A percentile compares a stretch with the other conserved stretches of the same genome.
These are phyloP conservation scores for Plectranthus barbatus DNA, from an alignment of 257 asterid species.

Conservation along the genomic window DNA sequence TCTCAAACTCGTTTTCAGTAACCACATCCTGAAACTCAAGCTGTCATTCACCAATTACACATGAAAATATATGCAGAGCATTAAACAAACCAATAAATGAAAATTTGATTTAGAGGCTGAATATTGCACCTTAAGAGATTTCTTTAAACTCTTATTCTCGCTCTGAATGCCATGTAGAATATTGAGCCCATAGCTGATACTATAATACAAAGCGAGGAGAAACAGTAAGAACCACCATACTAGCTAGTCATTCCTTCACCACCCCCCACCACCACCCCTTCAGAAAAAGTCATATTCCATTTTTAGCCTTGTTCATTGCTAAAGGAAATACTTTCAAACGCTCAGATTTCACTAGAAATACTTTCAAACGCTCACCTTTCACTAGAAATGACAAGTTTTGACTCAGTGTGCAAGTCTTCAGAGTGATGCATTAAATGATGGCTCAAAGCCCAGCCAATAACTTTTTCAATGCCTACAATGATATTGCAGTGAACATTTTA, in stretches of 20 bases:
- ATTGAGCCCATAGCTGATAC: constrained; percentile 64
- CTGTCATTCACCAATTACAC: constrained; percentile 5
- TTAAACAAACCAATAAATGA: constrained; percentile 5
- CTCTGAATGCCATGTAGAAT: constrained; percentile 64
- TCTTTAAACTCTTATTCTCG: constrained; percentile 65
- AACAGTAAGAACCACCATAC: constrained; percentile 16
- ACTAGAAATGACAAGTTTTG: constrained; percentile 47
- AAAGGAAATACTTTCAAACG: neutral
- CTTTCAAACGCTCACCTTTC: constrained; percentile 39
- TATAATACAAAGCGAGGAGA: constrained; percentile 24
- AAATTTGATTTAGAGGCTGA: constrained; percentile 1
- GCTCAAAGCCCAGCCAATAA: constrained; percentile 80
- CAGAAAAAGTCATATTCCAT: neutral
- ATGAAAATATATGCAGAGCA: constrained; percentile 1
- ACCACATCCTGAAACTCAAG: constrained; percentile 60
- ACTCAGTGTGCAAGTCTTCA: constrained; percentile 34
- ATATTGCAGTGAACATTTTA: constrained; percentile 14
- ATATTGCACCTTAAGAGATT: constrained; percentile 58
- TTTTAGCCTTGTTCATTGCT: neutral
- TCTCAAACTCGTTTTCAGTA: constrained; percentile 84
- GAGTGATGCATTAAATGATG: constrained; percentile 71
- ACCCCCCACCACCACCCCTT: no score
- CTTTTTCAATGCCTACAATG: constrained; percentile 59
- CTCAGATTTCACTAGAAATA: constrained; percentile 46
- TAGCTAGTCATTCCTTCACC: neutral